Evolutionary conservation across 2,329 filamentous ascomycete genomes (phyloP).

Genomic region (Pseudogymnoascus sp.): DNA sequence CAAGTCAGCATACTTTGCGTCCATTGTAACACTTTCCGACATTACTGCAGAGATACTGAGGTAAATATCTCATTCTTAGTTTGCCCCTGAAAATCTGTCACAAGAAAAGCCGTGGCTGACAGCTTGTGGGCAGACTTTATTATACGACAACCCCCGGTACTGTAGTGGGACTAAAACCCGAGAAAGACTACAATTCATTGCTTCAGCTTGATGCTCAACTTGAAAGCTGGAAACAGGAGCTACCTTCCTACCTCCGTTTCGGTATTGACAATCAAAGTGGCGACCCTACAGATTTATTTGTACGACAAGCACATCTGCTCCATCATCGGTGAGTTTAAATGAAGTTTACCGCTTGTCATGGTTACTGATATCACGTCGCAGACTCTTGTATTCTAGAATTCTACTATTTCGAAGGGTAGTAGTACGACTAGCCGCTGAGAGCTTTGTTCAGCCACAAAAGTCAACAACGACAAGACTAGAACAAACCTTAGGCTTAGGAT

Average conservation of each 20-base stretch:
- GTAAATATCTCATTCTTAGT: not conserved
- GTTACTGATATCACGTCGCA: not conserved
- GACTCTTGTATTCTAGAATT: slow-evolving; percentile 4
- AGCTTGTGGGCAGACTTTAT: not conserved
- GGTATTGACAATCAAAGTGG: not conserved
- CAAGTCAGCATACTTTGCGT: slow-evolving; percentile 4
- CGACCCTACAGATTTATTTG: not conserved
- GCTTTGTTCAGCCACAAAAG: not conserved
- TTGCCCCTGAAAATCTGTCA: not conserved
- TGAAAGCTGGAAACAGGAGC: not conserved
- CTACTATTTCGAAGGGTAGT: not conserved
- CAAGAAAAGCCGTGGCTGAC: not conserved
- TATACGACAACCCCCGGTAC: not conserved
- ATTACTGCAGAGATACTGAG: not conserved
- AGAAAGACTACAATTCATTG: not conserved
- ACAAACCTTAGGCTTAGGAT: not conserved
- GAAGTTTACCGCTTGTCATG: not conserved
- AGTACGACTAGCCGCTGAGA: not conserved
- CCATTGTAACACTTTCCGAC: slow-evolving; percentile 1
- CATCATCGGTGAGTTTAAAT: slow-evolving; percentile 4
- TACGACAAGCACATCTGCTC: slow-evolving; percentile 6
- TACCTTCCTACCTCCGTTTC: not conserved
- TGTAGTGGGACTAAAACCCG: not conserved
- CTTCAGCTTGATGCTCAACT: not conserved
- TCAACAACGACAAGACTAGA: not conserved